Percentiles rank a stretch among this genome's conserved stretches.
Evolutionary conservation across 1,284 basidiomycete species (phyloP).

Genomic region (Sanguinoderma infundibulare): DNA sequence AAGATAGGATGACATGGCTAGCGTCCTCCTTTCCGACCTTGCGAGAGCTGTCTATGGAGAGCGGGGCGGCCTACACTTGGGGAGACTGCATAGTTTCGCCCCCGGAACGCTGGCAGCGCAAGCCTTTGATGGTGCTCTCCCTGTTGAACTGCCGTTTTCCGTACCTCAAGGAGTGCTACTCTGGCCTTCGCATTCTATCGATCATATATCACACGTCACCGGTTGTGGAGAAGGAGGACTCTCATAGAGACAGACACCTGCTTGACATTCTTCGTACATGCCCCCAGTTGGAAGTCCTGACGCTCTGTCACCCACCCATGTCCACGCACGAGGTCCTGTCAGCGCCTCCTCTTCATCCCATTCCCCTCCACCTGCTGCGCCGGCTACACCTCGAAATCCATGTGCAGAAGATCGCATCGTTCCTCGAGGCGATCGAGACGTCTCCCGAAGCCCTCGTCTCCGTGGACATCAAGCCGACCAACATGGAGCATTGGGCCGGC

Average conservation of each 20-base stretch:
- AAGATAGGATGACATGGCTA: neutral
- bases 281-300: neutral
- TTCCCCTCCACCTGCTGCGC: neutral
- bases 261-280: neutral
- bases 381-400: neutral
- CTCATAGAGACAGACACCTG: neutral
- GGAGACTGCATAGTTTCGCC: neutral
- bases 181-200: neutral
- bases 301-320: neutral
- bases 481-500: constrained; percentile 2
- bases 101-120: too few species aligned
- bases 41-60: neutral
- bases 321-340: neutral
- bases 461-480: neutral
- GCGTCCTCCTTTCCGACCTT: neutral
- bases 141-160: neutral
- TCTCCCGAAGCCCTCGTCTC: neutral
- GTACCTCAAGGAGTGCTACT: neutral
- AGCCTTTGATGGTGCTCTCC: neutral
- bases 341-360: neutral
- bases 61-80: neutral
- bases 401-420: neutral
- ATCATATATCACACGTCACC: neutral
- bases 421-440: neutral
- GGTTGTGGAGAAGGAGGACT: neutral